Evolutionary conservation across 2,329 filamentous ascomycete species (phyloP).

Genomic region (Hypoxylon sp.): DNA sequence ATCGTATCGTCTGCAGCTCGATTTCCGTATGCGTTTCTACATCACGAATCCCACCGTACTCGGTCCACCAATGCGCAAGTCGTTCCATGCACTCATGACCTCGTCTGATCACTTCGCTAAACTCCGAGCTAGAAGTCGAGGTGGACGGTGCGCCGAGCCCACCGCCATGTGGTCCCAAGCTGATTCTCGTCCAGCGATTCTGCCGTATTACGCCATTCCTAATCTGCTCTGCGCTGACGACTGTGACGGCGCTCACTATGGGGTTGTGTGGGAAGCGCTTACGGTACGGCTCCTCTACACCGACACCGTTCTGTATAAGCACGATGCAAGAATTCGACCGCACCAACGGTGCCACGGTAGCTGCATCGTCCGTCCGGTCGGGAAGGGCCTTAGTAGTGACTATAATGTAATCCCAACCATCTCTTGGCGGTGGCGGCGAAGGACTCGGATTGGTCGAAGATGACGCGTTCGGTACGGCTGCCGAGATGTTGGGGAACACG

Average conservation of each 20-base stretch:
- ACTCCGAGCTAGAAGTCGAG: conserved; percentile 35
- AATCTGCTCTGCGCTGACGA: conserved; percentile 77
- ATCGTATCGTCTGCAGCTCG: conserved; percentile 77
- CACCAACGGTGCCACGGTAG: conserved; percentile 73
- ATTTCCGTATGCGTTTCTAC: conserved; percentile 75
- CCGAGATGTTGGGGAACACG: conserved; percentile 73
- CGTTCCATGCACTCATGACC: conserved; percentile 62
- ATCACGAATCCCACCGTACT: conserved; percentile 74
- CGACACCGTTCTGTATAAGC: conserved; percentile 79
- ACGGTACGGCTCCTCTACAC: conserved; percentile 77
- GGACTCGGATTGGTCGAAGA: conserved; percentile 24
- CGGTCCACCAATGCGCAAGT: conserved; percentile 68
- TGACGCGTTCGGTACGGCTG: conserved; percentile 60
- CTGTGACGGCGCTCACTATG: conserved; percentile 77
- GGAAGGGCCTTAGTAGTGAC: conserved; percentile 80
- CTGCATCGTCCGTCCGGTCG: conserved; percentile 73
- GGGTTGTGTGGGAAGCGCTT: conserved; percentile 71
- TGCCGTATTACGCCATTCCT: conserved; percentile 74
- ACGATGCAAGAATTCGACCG: conserved; percentile 70
- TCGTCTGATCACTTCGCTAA: conserved; percentile 51
- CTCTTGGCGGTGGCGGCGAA: conserved; percentile 33
- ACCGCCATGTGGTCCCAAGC: conserved; percentile 75
- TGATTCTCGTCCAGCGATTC: conserved; percentile 81
- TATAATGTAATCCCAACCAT: conserved; percentile 74
- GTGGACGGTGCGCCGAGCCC: conserved; percentile 59